phyloP scores from a whole-genome alignment of 257 asterid species.

The Nicotiana obtusifolia region DNA sequence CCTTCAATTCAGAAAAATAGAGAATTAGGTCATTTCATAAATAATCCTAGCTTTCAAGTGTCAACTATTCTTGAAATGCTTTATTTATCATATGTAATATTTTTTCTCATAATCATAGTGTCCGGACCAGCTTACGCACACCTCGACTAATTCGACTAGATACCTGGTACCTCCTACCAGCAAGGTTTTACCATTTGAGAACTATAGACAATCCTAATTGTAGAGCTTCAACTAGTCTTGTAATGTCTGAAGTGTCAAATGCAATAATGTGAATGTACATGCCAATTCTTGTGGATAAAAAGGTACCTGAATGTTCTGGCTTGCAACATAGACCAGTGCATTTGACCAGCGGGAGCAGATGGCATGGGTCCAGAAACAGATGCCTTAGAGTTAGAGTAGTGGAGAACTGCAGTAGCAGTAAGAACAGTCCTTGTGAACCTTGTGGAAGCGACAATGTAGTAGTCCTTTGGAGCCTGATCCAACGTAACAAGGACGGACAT shows the following conservation, averaged over 20 bases:
- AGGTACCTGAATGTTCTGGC: slow-evolving; percentile 74
- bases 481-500: slow-evolving; percentile 66
- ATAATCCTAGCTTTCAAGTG: neutral
- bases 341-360: slow-evolving; percentile 41
- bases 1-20: slow-evolving; percentile 33
- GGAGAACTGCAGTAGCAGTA: slow-evolving; percentile 49
- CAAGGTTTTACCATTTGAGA: no score
- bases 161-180: no score
- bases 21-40: neutral
- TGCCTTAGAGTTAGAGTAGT: slow-evolving; percentile 54
- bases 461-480: slow-evolving; percentile 71
- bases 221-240: no score
- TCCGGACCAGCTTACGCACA: no score
- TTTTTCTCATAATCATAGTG: no score
- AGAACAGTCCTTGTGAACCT: slow-evolving; percentile 53
- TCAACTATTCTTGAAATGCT: neutral
- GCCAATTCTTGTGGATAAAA: neutral
- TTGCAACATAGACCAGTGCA: slow-evolving; percentile 76
- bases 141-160: no score
- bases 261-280: neutral
- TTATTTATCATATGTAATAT: neutral
- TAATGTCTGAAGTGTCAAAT: neutral
- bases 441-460: slow-evolving; percentile 78
- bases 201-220: no score
- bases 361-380: slow-evolving; percentile 70